phyloP scores from a whole-genome alignment of 1,139 yeast genomes.

The Geotrichum histeridarum region DNA sequence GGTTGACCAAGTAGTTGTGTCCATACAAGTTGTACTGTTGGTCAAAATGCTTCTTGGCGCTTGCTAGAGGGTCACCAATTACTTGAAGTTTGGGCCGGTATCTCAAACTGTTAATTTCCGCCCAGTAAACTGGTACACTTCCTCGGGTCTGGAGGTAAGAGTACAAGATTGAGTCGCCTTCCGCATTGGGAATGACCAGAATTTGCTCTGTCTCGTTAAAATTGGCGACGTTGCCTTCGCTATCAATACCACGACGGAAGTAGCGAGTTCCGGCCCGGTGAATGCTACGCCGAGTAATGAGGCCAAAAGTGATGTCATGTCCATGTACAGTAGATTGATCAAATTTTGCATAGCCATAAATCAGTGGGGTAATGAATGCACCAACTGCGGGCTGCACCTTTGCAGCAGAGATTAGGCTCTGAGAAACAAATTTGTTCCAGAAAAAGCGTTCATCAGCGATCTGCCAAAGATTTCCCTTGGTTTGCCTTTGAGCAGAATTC shows the following conservation, averaged over 20 bases:
- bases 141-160: constrained; percentile 61
- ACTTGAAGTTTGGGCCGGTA: constrained; percentile 79
- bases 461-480: constrained; percentile 21
- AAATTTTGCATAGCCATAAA: constrained; percentile 60
- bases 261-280: constrained; percentile 92
- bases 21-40: constrained; percentile 70
- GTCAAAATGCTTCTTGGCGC: constrained; percentile 72
- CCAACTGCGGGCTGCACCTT: constrained; percentile 36
- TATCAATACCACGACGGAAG: constrained; percentile 90
- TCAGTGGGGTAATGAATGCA: constrained; percentile 65
- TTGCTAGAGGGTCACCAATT: constrained; percentile 52
- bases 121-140: constrained; percentile 96
- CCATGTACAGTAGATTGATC: constrained; percentile 45
- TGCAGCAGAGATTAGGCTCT: constrained; percentile 49
- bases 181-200: constrained; percentile 42
- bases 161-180: constrained; percentile 23
- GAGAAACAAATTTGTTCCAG: constrained; percentile 76
- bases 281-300: constrained; percentile 75
- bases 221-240: constrained; percentile 63
- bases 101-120: constrained; percentile 81
- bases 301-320: constrained; percentile 52
- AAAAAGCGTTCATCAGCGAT: constrained; percentile 68
- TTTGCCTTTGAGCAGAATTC: constrained; percentile 60
- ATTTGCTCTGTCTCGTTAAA: constrained; percentile 95
- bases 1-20: constrained; percentile 74